Conservation (phyloP, 768 basidiomycete species). For the Butyriboletus loyo region DNA sequence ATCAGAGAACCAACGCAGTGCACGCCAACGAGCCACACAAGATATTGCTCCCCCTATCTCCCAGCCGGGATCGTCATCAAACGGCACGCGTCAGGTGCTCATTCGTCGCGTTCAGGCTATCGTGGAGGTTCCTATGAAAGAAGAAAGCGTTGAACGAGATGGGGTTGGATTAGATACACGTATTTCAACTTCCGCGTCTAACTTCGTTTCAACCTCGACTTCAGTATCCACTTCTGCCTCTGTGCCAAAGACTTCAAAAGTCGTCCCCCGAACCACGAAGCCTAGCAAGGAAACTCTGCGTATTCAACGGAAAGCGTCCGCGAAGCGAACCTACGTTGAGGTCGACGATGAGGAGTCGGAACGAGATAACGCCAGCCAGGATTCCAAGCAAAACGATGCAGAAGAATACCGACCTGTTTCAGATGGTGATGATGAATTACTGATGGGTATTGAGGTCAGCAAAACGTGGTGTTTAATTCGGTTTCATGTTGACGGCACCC, state of each 20-base stretch:
- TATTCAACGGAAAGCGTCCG: constrained; percentile 15
- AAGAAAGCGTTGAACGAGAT: constrained; percentile 52
- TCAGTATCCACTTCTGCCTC: constrained; percentile 6
- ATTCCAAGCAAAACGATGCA: constrained; percentile 9
- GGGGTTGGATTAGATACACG: constrained; percentile 3
- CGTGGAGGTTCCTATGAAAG: constrained; percentile 58
- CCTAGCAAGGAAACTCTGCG: constrained; percentile 10
- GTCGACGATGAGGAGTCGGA: constrained; percentile 30
- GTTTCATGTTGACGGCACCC: constrained; percentile 1
- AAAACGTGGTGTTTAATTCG: background rate
- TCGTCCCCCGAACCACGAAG: background rate
- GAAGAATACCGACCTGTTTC: constrained; percentile 20
- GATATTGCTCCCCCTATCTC: background rate
- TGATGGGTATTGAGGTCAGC: constrained; percentile 57
- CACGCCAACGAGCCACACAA: constrained; percentile 22
- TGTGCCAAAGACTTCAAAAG: constrained; percentile 11
- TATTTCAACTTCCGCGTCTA: constrained; percentile 13
- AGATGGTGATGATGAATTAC: constrained; percentile 58
- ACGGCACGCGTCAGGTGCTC: constrained; percentile 29
- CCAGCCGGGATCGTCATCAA: constrained; percentile 10
- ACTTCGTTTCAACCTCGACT: constrained; percentile 11
- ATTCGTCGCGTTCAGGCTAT: constrained; percentile 65
- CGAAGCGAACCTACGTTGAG: constrained; percentile 30
- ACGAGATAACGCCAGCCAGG: constrained; percentile 14
- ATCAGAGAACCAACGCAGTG: constrained; percentile 29